Evolutionary conservation across 257 asterid species (phyloP).

Genomic region (Hygrophila difformis): DNA sequence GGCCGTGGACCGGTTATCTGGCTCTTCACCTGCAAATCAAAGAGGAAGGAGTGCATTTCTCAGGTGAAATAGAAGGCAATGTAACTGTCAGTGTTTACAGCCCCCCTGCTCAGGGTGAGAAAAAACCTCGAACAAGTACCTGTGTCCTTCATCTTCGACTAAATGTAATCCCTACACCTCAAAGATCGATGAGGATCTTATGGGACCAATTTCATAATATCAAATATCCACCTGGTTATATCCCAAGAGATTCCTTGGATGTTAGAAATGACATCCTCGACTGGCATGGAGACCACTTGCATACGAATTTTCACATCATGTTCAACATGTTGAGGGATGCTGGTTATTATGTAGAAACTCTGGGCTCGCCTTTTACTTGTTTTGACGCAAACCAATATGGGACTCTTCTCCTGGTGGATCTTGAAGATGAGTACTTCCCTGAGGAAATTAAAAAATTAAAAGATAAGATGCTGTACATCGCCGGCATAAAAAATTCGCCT

Average conservation of each 20-base stretch:
- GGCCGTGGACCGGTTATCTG: constrained; percentile 99
- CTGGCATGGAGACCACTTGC: constrained; percentile 99
- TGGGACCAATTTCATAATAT: constrained; percentile 99
- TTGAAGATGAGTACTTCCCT: constrained; percentile 83
- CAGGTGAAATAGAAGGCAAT: constrained; percentile 87
- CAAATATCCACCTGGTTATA: constrained; percentile 97
- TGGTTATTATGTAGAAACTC: constrained; percentile 90
- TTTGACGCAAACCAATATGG: constrained; percentile 93
- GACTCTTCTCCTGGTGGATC: constrained; percentile 90
- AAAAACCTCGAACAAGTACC: constrained; percentile 48
- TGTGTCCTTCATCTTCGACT: constrained; percentile 68
- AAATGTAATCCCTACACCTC: constrained; percentile 84
- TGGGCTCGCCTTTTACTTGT: constrained; percentile 96
- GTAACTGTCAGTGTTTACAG: constrained; percentile 72
- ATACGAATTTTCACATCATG: constrained; percentile 95
- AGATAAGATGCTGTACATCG: no score
- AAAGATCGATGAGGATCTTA: constrained; percentile 67
- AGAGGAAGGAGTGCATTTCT: constrained; percentile 83
- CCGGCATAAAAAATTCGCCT: no score
- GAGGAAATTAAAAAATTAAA: constrained; percentile 75
- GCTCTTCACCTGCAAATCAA: constrained; percentile 95
- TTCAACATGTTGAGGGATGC: constrained; percentile 88
- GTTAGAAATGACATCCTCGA: constrained; percentile 95
- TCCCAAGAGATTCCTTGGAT: constrained; percentile 97
- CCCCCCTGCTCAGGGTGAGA: constrained; percentile 72